phyloP scores from a whole-genome alignment of 495 filamentous ascomycete genomes.

The Lasiosphaeris hirsuta region DNA sequence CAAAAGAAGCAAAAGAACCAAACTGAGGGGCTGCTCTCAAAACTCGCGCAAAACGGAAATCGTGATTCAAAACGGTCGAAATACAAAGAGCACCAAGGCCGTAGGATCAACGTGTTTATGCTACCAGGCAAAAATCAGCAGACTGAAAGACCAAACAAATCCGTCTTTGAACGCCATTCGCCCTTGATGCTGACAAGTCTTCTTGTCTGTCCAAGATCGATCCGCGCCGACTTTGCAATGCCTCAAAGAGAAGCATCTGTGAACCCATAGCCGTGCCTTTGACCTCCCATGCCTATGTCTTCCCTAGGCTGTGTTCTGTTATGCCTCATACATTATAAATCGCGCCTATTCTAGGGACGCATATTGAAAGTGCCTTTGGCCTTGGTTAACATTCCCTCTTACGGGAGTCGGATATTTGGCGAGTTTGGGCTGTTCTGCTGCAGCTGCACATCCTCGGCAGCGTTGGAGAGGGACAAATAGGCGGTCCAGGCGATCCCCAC shows the following conservation, averaged over 20 bases:
- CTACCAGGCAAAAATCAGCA: no score
- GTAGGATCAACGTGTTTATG: no score
- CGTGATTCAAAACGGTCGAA: not conserved
- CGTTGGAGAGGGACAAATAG: constrained; percentile 92
- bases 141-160: not conserved
- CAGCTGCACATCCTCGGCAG: constrained; percentile 60
- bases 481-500: constrained; percentile 99
- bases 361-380: not conserved
- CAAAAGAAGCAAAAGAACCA: no score
- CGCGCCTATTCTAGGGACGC: not conserved
- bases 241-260: not conserved
- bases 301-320: not conserved
- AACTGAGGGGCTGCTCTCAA: no score
- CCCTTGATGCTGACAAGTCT: not conserved
- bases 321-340: not conserved
- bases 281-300: not conserved
- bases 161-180: constrained; percentile 7
- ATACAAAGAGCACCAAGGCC: not conserved
- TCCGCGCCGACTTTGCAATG: not conserved
- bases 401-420: constrained; percentile 28
- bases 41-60: not conserved
- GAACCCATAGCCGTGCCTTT: no score
- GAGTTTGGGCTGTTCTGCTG: constrained; percentile 21
- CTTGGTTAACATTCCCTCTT: no score
- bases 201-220: not conserved